Base-by-base conservation (phyloP, 2,329 filamentous ascomycete genomes). In the Ophiostoma sp. region DNA sequence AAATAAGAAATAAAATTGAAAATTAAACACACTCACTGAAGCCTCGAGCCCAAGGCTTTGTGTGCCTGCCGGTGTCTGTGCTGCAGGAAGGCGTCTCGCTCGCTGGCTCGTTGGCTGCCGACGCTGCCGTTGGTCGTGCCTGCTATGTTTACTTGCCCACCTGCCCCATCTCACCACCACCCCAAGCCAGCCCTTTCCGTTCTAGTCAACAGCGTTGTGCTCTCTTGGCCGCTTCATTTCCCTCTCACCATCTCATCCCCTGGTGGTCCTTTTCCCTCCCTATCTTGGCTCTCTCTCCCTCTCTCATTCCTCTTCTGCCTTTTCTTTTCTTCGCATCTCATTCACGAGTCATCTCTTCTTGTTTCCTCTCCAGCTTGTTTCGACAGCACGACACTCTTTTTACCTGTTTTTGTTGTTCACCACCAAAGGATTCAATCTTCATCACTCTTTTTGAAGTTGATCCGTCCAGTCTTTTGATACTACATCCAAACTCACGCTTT, bases 401-500 rank as follows among this genome's bases (percentile, higher is more conserved):
- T 52, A 79, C 79, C 73, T 11, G n/a, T 57, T 27, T 57, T 57
- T 70, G 74, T 73, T 44, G 68, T 71, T 67, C 69, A 65, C 68
- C 71, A 68, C 75, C 73, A 31, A 31, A 76, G 80, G 79, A 77
- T 75, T 80, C 80, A 80, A 77, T 80, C 33, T 81, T 81, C 80
- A 81, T 83, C 82, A 78, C 81, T 82, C 67, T 68, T 66, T 77
- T 71, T 64, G 41, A 64, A 78, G 80, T 80, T 80, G 81, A 77
- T 75, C 81, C 78, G 80, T 83, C 80, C 81, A 74, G 76, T 83
- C 81, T 75, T 83, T 83, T 79, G 75, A 76, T 69, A 68, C n/a
- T 68, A 64, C 41, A 62, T 35, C 33, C 35, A 66, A n/a, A 39
- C n/a, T n/a, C 64, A 36, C 60, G n/a, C 64, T 39, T 27, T n/a